Percentiles rank a stretch among this genome's conserved stretches.
phyloP scores from a whole-genome alignment of 148 eudicot species.

The Chenopodium quinoa region DNA sequence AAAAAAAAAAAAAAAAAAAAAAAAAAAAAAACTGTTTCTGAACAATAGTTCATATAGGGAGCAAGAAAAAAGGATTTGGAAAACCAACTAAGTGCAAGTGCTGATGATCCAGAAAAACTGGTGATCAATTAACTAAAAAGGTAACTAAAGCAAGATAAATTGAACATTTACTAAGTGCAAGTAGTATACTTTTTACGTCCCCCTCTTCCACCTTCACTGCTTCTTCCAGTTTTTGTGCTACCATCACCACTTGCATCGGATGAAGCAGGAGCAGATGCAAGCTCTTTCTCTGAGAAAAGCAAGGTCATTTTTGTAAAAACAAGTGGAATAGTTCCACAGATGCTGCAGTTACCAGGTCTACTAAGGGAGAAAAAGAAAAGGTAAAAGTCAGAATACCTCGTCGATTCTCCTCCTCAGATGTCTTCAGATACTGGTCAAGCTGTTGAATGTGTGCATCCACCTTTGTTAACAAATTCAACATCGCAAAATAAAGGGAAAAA shows the following conservation, averaged over 20 bases:
- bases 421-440: constrained; percentile 87
- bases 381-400: constrained; percentile 48
- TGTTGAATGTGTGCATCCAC: constrained; percentile 93
- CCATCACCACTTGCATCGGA: constrained; percentile 47
- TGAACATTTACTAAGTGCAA: constrained; percentile 7
- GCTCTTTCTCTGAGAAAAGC: constrained; percentile 61
- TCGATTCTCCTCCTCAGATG: constrained; percentile 70
- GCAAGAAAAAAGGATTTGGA: background rate
- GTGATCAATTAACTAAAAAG: background rate
- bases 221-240: constrained; percentile 58
- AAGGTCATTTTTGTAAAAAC: constrained; percentile 5
- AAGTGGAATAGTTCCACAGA: background rate
- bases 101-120: background rate
- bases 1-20: no score
- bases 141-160: background rate
- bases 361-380: constrained; percentile 9
- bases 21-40: no score
- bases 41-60: background rate
- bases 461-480: constrained; percentile 42
- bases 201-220: constrained; percentile 70
- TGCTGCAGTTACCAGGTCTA: background rate
- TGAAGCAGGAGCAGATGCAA: constrained; percentile 45
- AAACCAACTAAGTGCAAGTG: background rate
- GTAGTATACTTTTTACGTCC: constrained; percentile 83
- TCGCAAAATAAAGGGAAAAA: background rate